Evolutionary conservation across 176 grass and related monocot genomes (phyloP).

Genomic region (Triticum monococcum): DNA sequence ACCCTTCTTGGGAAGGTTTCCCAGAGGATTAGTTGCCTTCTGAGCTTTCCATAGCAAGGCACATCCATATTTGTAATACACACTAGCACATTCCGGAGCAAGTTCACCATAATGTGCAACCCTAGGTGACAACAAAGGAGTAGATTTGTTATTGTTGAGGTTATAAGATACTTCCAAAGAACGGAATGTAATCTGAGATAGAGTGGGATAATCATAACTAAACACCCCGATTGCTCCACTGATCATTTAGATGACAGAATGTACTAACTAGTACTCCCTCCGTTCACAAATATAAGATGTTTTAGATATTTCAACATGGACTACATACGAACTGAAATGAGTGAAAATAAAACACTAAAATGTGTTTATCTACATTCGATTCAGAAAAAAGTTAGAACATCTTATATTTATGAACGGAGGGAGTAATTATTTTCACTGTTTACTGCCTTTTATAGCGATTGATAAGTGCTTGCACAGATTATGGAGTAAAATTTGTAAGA

Average conservation of each 20-base stretch:
- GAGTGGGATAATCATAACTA: not conserved
- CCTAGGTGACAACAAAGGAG: constrained; percentile 20
- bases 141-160: not conserved
- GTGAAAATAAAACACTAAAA: too few relatives aligned
- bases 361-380: too few relatives aligned
- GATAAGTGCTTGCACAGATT: too few relatives aligned
- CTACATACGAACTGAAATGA: too few relatives aligned
- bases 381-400: too few relatives aligned
- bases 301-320: too few relatives aligned
- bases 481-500: not conserved
- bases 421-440: not conserved
- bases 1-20: constrained; percentile 50
- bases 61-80: constrained; percentile 82
- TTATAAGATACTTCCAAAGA: not conserved
- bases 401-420: too few relatives aligned
- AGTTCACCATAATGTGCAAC: constrained; percentile 65
- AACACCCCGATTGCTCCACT: not conserved
- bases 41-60: constrained; percentile 84
- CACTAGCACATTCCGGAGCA: constrained; percentile 64
- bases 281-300: too few relatives aligned
- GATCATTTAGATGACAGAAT: not conserved
- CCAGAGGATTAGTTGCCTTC: constrained; percentile 71
- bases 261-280: not conserved
- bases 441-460: not conserved
- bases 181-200: not conserved